phyloP scores from a whole-genome alignment of 2,329 filamentous ascomycete genomes.

The Sporothrix variecibatus region DNA sequence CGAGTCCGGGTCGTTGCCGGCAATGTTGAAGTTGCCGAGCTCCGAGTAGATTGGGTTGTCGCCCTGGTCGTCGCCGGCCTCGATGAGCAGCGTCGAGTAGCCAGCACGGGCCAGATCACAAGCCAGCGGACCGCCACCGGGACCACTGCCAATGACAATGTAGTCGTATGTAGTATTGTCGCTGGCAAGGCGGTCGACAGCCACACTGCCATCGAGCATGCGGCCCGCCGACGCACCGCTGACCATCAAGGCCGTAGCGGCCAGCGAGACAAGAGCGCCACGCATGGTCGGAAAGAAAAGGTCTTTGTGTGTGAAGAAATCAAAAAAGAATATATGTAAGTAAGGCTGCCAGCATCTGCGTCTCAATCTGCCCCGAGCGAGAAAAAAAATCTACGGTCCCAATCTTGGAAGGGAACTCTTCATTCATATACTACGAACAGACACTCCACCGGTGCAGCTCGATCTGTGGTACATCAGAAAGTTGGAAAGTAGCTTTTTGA shows the following conservation, averaged over 20 bases:
- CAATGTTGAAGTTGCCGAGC: conserved; percentile 38
- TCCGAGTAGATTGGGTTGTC: conserved; percentile 34
- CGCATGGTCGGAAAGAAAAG: background rate
- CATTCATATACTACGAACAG: background rate
- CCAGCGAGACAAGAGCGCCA: conserved; percentile 12
- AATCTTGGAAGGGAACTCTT: background rate
- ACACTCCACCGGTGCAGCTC: background rate
- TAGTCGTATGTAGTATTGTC: conserved; percentile 36
- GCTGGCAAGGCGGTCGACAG: background rate
- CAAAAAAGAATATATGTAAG: background rate
- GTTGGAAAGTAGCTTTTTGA: background rate
- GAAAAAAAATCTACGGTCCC: background rate
- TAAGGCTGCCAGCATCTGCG: background rate
- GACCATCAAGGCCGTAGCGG: conserved; percentile 12
- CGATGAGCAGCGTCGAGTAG: conserved; percentile 53
- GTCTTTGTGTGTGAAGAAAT: background rate
- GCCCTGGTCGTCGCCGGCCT: conserved; percentile 55
- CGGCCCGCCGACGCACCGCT: conserved; percentile 1
- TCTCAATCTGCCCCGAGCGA: background rate
- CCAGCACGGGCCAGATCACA: conserved; percentile 53
- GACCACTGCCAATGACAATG: conserved; percentile 52
- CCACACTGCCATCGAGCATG: conserved; percentile 13
- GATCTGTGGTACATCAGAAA: background rate
- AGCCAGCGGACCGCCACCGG: conserved; percentile 52
- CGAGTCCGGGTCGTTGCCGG: conserved; percentile 25